These are phyloP conservation scores for Nakaseomyces glabratus DNA, from an alignment of 1,139 yeast species.

Conservation along the genomic window DNA sequence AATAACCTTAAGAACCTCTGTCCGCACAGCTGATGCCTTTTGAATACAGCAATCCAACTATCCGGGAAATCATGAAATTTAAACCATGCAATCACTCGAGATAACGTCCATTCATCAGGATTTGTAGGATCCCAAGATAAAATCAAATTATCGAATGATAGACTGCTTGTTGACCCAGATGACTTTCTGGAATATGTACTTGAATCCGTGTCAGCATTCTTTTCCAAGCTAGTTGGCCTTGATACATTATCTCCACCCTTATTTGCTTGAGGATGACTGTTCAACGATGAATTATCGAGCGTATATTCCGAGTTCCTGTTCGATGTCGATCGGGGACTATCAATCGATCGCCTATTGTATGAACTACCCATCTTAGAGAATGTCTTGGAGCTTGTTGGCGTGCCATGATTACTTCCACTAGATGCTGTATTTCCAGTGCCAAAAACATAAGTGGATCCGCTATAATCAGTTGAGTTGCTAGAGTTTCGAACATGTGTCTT, in stretches of 20 bases:
- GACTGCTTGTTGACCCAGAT: conserved; percentile 23
- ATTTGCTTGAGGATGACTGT: no score
- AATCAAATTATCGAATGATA: conserved; percentile 28
- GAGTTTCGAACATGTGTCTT: conserved; percentile 5
- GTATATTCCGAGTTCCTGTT: no score
- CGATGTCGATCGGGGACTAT: no score
- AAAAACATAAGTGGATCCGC: background rate
- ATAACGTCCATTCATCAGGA: conserved; percentile 58
- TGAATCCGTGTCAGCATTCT: background rate
- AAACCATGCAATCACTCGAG: conserved; percentile 61
- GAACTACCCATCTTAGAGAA: no score
- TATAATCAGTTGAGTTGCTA: conserved; percentile 1
- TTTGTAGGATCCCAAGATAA: conserved; percentile 37
- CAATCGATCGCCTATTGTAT: no score
- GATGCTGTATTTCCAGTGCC: background rate
- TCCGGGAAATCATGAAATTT: conserved; percentile 57
- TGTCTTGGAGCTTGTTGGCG: conserved; percentile 3
- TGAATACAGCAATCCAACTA: conserved; percentile 62
- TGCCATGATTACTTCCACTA: background rate
- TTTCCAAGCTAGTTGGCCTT: background rate
- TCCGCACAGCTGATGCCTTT: conserved; percentile 51
- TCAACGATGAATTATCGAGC: no score
- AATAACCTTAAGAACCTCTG: conserved; percentile 57
- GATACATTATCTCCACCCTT: no score
- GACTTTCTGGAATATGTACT: conserved; percentile 21